These are phyloP conservation scores for Penicillium occitanis DNA, from an alignment of 2,329 filamentous ascomycete genomes.

Conservation along the genomic window DNA sequence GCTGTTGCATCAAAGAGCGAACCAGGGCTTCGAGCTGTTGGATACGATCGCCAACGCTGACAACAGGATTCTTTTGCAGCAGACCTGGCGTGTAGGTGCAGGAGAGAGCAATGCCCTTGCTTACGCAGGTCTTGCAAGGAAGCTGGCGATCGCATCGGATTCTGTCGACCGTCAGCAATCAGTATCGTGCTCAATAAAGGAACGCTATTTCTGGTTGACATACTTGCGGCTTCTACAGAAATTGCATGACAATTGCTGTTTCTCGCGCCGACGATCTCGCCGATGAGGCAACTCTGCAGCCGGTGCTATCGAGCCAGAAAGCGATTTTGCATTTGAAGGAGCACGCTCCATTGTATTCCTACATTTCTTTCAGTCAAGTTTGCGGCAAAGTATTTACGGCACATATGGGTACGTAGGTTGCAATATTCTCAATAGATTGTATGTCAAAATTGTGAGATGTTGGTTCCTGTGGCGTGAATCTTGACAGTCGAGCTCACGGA, in stretches of 20 bases:
- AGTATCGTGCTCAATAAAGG: no score
- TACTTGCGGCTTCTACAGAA: constrained; percentile 40
- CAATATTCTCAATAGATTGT: no score
- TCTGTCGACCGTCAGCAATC: constrained; percentile 29
- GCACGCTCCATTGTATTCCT: no score
- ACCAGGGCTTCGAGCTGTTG: constrained; percentile 22
- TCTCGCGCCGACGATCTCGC: constrained; percentile 33
- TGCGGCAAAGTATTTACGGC: no score
- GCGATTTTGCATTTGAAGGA: no score
- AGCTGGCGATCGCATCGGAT: constrained; percentile 59
- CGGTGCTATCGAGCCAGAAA: no score
- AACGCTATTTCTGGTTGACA: constrained; percentile 8
- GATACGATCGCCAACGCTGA: constrained; percentile 41
- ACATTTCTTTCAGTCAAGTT: no score
- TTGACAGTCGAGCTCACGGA: no score
- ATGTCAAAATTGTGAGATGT: no score
- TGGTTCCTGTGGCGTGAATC: no score
- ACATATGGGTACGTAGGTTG: no score
- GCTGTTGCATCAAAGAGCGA: constrained; percentile 21
- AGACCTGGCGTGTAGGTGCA: constrained; percentile 57
- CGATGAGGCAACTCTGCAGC: background rate
- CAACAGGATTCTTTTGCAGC: constrained; percentile 38
- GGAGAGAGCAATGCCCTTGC: constrained; percentile 50
- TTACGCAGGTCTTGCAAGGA: constrained; percentile 58
- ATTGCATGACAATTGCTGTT: constrained; percentile 39